Evolutionary conservation across 2,329 filamentous ascomycete species (phyloP).

Genomic region (Xylariaceae sp.): DNA sequence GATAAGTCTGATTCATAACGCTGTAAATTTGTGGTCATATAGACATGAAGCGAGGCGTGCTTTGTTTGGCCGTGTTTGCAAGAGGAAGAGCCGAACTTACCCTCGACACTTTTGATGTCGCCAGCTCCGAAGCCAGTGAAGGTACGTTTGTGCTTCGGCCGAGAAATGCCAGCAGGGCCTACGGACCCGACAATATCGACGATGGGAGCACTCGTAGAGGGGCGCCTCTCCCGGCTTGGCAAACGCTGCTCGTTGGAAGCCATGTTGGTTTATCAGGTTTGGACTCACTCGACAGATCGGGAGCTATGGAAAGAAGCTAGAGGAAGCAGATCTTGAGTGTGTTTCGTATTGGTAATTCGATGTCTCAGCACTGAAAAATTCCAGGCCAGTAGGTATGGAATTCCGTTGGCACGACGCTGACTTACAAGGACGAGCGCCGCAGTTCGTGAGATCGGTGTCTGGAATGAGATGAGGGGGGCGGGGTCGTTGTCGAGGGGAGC

Average conservation of each 20-base stretch:
- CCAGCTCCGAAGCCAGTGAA: constrained; percentile 85
- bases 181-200: constrained; percentile 82
- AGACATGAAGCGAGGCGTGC: no score
- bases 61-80: background rate
- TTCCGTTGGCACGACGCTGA: no score
- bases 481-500: constrained; percentile 1
- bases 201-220: constrained; percentile 74
- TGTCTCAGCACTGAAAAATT: no score
- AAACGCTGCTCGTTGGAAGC: constrained; percentile 31
- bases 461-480: constrained; percentile 4
- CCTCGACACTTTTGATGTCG: constrained; percentile 93
- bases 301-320: no score
- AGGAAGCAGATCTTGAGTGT: no score
- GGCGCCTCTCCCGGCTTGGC: constrained; percentile 68
- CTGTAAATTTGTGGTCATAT: background rate
- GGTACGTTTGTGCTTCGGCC: constrained; percentile 97
- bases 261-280: constrained; percentile 21
- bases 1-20: background rate
- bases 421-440: no score
- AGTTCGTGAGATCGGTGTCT: background rate
- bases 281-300: background rate
- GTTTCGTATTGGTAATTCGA: no score
- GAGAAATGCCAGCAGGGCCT: constrained; percentile 75
- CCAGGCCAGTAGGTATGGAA: no score
- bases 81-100: constrained; percentile 39